A percentile compares a stretch with the other conserved stretches of the same genome.
Conservation (phyloP, 73 alveolate genomes). For the Tetrahymena borealis region DNA sequence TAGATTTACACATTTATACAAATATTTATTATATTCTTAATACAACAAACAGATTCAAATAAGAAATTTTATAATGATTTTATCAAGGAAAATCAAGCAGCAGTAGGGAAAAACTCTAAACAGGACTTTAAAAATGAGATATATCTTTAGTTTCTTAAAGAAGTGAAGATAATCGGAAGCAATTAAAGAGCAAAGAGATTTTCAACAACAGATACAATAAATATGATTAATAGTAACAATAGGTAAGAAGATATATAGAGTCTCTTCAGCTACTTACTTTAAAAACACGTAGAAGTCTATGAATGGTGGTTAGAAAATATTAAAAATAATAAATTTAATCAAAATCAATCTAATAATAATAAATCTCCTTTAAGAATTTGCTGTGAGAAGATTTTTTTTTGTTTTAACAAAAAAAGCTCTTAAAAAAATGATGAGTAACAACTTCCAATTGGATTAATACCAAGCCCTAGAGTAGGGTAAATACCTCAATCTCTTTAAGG, state of each 20-base stretch:
- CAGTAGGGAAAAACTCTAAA: not conserved
- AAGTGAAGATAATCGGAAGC: not conserved
- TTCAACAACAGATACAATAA: not conserved
- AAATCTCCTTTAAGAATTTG: not conserved
- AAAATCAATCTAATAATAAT: not conserved
- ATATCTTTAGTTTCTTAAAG: not conserved
- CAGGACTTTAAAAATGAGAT: not conserved
- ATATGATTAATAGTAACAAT: not conserved
- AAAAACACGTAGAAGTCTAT: not conserved
- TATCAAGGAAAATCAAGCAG: not conserved
- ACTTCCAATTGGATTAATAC: not conserved
- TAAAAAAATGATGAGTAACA: not conserved
- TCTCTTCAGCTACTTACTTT: not conserved
- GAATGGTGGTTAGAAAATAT: not conserved
- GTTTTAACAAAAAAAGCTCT: not conserved
- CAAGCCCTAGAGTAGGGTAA: not conserved
- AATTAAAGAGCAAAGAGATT: not conserved
- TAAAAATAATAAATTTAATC: not conserved
- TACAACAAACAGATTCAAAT: not conserved
- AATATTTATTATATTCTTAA: too few relatives aligned
- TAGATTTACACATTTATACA: too few relatives aligned
- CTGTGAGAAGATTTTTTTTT: not conserved
- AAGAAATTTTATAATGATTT: not conserved
- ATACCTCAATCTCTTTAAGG: not conserved
- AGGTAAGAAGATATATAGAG: not conserved